Conservation (phyloP, 495 filamentous ascomycete species). For the Aspergillus steynii region DNA sequence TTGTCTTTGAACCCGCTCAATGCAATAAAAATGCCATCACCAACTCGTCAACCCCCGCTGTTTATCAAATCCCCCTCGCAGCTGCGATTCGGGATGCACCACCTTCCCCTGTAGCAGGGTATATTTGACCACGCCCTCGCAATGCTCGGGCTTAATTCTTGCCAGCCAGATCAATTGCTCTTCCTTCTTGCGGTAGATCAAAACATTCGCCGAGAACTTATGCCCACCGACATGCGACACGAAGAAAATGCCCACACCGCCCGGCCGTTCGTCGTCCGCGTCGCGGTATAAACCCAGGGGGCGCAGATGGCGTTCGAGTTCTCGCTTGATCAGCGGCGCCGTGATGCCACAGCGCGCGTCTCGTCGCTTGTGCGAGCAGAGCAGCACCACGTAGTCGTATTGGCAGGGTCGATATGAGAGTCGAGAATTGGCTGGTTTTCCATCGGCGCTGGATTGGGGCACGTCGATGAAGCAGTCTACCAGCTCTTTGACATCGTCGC, state of each 20-base stretch:
- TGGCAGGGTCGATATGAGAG: constrained; percentile 63
- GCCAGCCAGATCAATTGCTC: constrained; percentile 93
- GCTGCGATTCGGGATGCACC: constrained; percentile 79
- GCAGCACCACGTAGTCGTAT: constrained; percentile 82
- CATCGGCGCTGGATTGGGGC: constrained; percentile 42
- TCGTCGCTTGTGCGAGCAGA: constrained; percentile 88
- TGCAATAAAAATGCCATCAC: constrained; percentile 41
- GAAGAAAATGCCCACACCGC: constrained; percentile 91
- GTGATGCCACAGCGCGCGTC: constrained; percentile 94
- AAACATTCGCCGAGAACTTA: constrained; percentile 88
- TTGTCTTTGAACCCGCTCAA: neutral
- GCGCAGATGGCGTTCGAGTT: constrained; percentile 86
- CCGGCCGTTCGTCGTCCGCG: constrained; percentile 76
- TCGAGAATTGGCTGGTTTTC: constrained; percentile 25
- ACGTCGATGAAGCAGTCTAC: constrained; percentile 67
- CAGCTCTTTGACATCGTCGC: constrained; percentile 64
- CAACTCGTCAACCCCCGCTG: constrained; percentile 78
- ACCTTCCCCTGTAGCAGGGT: constrained; percentile 92
- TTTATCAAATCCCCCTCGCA: constrained; percentile 89
- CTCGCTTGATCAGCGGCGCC: constrained; percentile 80
- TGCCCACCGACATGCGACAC: constrained; percentile 95
- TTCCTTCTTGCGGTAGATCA: constrained; percentile 76
- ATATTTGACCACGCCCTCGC: constrained; percentile 86
- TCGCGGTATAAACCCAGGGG: constrained; percentile 85
- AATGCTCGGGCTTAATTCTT: constrained; percentile 82